Conservation (phyloP, 1,139 yeast species). For the Kurtzmaniella quercitrusa region DNA sequence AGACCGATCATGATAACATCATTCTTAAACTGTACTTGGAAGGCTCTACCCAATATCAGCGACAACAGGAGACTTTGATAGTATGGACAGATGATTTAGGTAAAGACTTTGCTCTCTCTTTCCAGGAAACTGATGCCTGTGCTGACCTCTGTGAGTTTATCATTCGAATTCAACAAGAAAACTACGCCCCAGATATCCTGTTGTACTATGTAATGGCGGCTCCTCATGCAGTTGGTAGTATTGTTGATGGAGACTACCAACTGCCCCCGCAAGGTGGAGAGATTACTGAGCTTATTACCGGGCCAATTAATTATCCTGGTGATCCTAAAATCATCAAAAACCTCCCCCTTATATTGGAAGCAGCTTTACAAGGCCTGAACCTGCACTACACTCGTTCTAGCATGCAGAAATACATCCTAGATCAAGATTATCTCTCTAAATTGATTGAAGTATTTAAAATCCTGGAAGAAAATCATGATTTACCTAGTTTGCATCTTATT, state of each 20-base stretch:
- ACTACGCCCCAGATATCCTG: constrained; percentile 63
- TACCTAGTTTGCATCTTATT: constrained; percentile 55
- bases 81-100: constrained; percentile 89
- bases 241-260: constrained; percentile 20
- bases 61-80: constrained; percentile 90
- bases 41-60: constrained; percentile 79
- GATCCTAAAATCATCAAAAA: constrained; percentile 42
- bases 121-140: constrained; percentile 92
- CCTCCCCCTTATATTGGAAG: constrained; percentile 47
- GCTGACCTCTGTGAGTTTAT: constrained; percentile 77
- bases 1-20: constrained; percentile 53
- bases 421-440: constrained; percentile 47
- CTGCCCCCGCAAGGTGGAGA: constrained; percentile 22
- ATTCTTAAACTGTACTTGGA: constrained; percentile 63
- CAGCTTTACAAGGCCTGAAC: constrained; percentile 53
- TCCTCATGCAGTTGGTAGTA: constrained; percentile 8
- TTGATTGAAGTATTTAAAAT: constrained; percentile 49
- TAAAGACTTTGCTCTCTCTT: constrained; percentile 81
- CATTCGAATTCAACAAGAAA: constrained; percentile 57
- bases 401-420: constrained; percentile 48
- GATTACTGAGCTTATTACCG: constrained; percentile 74
- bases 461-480: constrained; percentile 49
- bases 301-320: constrained; percentile 71
- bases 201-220: constrained; percentile 66
- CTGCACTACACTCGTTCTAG: constrained; percentile 53